Base-by-base conservation (phyloP, 192 early-diverging fungal species). In the Phycomyces nitens region DNA sequence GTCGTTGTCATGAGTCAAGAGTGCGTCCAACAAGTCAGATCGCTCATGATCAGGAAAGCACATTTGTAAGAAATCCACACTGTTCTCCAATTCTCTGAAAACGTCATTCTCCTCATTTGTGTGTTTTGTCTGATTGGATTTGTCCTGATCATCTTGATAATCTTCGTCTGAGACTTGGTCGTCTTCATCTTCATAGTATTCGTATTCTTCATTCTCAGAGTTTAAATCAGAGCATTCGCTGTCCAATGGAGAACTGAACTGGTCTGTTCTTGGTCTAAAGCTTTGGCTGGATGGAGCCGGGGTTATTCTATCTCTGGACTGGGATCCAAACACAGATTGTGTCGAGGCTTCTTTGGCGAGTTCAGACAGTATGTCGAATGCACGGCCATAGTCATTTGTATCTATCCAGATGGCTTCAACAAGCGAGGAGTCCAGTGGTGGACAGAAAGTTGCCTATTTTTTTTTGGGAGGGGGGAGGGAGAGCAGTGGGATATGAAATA, bases 391-490 rank as follows among this genome's bases (percentile, higher is more conserved):
- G 22, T 58, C 53, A 15, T 67, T 18, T 15, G 60, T 55, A n/a
- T 67, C 71, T 16, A 24, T 53, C 71, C 71, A 73, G 8, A 73
- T 68, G 29, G 58, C 53, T 21, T 51, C 60, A 56, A 73, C 34
- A 38, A 73, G 56, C 14, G 60, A 60, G 12, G 65, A 6, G 10
- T 73, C 71, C 0, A 73, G 29, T 23, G 71, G 60, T 3, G 71
- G 65, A 54, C 65, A 73, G 44, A 73, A 68, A 5, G 40, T 49
- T 56, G 53, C 29, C 58, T 62, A 20, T 10, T 11, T 49, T 18
- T 22, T 16, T 26, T 9, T 27, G 18, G 5, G 5, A 15, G 20
- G 38, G 38, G 22, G 24, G n/a, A 55, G 34, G 49, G 20, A 49
- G n/a, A 41, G 14, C 16, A 15, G 24, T 52, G 11, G 9, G 39